Conservation (phyloP, 2,329 filamentous ascomycete genomes). For the Talaromyces albobiverticillius region DNA sequence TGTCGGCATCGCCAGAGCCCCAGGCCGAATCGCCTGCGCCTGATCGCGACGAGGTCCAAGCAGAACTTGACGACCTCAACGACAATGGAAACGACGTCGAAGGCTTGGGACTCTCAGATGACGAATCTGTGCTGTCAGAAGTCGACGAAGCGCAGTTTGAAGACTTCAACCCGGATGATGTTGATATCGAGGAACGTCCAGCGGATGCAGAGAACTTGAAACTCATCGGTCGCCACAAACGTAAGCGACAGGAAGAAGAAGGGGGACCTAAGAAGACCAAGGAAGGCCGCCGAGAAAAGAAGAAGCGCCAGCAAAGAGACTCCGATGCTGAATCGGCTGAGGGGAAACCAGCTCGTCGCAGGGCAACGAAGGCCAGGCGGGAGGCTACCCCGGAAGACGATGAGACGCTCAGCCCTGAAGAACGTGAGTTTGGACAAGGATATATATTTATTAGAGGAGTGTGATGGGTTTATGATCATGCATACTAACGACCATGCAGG, state of each 20-base stretch:
- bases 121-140: constrained; percentile 62
- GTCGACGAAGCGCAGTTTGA: constrained; percentile 65
- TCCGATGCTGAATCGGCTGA: constrained; percentile 55
- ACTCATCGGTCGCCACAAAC: constrained; percentile 61
- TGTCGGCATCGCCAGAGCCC: constrained; percentile 40
- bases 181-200: constrained; percentile 60
- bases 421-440: constrained; percentile 56
- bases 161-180: constrained; percentile 60
- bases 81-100: constrained; percentile 15
- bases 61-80: constrained; percentile 21
- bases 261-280: constrained; percentile 70
- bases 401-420: constrained; percentile 76
- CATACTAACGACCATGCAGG: constrained; percentile 35
- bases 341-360: constrained; percentile 45
- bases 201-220: constrained; percentile 61
- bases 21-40: constrained; percentile 22
- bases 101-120: constrained; percentile 48
- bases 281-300: constrained; percentile 55
- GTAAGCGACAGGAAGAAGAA: constrained; percentile 60
- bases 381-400: constrained; percentile 64
- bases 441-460: neutral
- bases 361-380: constrained; percentile 48
- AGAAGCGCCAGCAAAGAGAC: constrained; percentile 69
- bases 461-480: neutral
- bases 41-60: constrained; percentile 20